phyloP scores from a whole-genome alignment of 768 basidiomycete species.

The Favolaschia claudopus region DNA sequence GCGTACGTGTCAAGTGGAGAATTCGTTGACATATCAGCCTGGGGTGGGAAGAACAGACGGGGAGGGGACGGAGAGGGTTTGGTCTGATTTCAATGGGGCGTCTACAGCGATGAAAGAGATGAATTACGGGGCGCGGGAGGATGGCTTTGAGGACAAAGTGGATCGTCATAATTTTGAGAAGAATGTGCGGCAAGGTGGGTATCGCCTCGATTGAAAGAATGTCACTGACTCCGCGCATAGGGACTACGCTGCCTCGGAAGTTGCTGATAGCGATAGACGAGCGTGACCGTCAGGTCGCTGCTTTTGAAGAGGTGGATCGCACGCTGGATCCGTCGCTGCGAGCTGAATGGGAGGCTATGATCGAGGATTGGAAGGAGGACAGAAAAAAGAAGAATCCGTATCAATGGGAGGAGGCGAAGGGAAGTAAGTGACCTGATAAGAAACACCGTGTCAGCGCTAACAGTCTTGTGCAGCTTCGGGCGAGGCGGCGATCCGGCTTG shows the following conservation, averaged over 20 bases:
- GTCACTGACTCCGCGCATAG: too few species aligned
- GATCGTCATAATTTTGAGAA: too few species aligned
- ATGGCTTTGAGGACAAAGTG: not conserved
- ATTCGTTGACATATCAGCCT: not conserved
- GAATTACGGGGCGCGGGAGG: not conserved
- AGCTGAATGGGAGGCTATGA: not conserved
- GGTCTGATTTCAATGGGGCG: not conserved
- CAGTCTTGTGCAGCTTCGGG: too few species aligned
- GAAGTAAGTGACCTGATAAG: not conserved
- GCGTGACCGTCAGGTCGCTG: not conserved
- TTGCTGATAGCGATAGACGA: not conserved
- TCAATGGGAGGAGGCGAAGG: not conserved
- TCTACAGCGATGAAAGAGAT: not conserved
- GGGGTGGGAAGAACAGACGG: not conserved
- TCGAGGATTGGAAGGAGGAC: not conserved
- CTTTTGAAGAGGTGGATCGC: not conserved
- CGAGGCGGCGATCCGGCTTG: too few species aligned
- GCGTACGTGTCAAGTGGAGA: not conserved
- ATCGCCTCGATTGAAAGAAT: too few species aligned
- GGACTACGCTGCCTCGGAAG: too few species aligned
- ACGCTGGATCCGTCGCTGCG: not conserved
- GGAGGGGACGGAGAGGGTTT: not conserved
- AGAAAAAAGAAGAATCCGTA: not conserved
- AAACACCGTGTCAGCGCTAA: too few species aligned
- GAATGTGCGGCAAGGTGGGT: too few species aligned